These are phyloP conservation scores for Leptosphaerulina australis DNA, from an alignment of 2,329 filamentous ascomycete genomes.

Conservation along the genomic window DNA sequence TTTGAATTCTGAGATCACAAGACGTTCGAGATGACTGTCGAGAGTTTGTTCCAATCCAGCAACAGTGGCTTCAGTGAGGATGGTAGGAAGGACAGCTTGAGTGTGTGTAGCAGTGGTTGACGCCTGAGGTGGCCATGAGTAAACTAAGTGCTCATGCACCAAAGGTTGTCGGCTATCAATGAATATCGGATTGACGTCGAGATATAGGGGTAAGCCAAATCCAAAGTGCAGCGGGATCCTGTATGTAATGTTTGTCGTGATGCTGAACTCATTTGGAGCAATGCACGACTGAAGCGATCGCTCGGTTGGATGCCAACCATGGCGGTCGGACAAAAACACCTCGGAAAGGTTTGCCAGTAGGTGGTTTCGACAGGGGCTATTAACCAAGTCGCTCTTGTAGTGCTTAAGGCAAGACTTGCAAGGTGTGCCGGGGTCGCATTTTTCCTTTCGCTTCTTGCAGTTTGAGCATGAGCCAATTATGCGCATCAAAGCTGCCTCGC, in stretches of 20 bases:
- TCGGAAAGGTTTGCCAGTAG: constrained; percentile 36
- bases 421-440: constrained; percentile 49
- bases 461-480: constrained; percentile 45
- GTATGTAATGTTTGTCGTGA: constrained; percentile 28
- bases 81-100: constrained; percentile 45
- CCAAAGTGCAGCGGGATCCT: constrained; percentile 43
- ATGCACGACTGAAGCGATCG: constrained; percentile 37
- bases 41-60: constrained; percentile 30
- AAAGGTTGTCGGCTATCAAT: constrained; percentile 26
- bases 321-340: constrained; percentile 40
- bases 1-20: constrained; percentile 43
- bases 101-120: constrained; percentile 22
- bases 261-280: constrained; percentile 22
- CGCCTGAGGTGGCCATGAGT: constrained; percentile 43
- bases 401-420: constrained; percentile 49
- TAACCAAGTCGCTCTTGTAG: constrained; percentile 46
- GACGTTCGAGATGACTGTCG: constrained; percentile 40
- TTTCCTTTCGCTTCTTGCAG: constrained; percentile 46
- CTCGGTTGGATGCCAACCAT: constrained; percentile 46
- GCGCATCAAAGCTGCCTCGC: constrained; percentile 46
- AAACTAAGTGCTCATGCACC: constrained; percentile 46
- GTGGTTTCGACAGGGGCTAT: constrained; percentile 46
- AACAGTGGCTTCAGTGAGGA: constrained; percentile 33
- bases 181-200: constrained; percentile 36
- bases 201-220: constrained; percentile 38